Conservation (phyloP, 345 rosid species). For the Sisymbrium irio region DNA sequence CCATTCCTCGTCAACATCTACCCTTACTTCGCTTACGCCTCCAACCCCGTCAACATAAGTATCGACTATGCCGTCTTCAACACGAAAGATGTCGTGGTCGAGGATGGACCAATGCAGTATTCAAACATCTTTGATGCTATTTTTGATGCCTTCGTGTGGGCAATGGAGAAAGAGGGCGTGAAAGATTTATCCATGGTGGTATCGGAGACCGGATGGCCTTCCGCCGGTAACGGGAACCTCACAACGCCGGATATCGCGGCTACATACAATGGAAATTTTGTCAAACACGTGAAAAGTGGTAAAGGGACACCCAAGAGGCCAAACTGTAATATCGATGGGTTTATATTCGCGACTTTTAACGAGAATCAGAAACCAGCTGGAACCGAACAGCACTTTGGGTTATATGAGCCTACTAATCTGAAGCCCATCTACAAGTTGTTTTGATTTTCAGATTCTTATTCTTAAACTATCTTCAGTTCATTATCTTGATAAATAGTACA, state of each 20-base stretch:
- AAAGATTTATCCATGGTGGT: constrained; percentile 20
- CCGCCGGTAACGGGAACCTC: constrained; percentile 30
- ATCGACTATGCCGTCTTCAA: constrained; percentile 35
- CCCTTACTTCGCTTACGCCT: constrained; percentile 47
- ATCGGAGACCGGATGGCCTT: constrained; percentile 49
- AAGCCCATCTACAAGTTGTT: constrained; percentile 25
- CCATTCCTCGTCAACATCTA: constrained; percentile 42
- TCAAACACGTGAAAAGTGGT: not conserved
- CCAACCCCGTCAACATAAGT: constrained; percentile 16
- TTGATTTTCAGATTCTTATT: not conserved
- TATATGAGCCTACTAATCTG: constrained; percentile 20
- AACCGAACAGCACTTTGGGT: constrained; percentile 23
- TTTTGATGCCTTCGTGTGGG: constrained; percentile 37
- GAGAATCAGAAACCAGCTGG: constrained; percentile 23
- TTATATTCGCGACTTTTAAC: constrained; percentile 25
- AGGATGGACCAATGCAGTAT: constrained; percentile 35
- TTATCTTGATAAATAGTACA: too few species aligned
- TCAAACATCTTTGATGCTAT: constrained; percentile 42
- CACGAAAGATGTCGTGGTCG: not conserved
- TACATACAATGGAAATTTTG: constrained; percentile 25
- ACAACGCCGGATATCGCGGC: constrained; percentile 26
- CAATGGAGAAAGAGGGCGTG: constrained; percentile 31
- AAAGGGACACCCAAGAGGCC: constrained; percentile 44
- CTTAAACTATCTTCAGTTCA: too few species aligned
- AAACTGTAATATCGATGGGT: not conserved